phyloP scores from a whole-genome alignment of 1,284 basidiomycete species.

The Cutaneotrichosporon spelunceum region DNA sequence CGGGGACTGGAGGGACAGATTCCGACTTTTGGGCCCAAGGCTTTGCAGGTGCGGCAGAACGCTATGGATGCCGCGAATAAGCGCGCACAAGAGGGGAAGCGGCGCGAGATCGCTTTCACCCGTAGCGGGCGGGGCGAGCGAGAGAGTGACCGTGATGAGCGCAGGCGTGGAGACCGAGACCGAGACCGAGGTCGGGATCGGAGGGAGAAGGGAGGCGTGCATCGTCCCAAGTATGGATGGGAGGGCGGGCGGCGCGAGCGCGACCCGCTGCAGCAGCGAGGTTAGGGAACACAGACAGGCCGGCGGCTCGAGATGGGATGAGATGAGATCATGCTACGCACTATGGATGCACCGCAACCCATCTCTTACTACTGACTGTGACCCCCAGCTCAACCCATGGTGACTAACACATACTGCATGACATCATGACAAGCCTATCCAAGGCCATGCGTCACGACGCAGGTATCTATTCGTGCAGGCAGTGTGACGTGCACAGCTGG shows the following conservation, averaged over 20 bases:
- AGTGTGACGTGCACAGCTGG: conserved; percentile 3
- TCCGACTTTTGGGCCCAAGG: conserved; percentile 32
- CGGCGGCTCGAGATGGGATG: not conserved
- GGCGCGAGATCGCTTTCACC: conserved; percentile 61
- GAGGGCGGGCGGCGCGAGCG: conserved; percentile 8
- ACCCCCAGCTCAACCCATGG: no score
- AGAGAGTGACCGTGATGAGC: conserved; percentile 16
- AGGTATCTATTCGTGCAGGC: conserved; percentile 1
- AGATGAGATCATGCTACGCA: not conserved
- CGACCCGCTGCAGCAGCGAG: not conserved
- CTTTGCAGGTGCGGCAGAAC: conserved; percentile 57
- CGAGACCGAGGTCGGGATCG: conserved; percentile 21
- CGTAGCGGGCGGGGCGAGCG: conserved; percentile 19
- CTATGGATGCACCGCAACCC: no score
- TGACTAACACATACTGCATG: not conserved
- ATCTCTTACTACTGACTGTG: no score
- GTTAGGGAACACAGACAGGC: conserved; percentile 1
- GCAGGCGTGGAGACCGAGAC: conserved; percentile 14
- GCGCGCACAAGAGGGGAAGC: conserved; percentile 57
- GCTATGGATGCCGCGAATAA: conserved; percentile 60
- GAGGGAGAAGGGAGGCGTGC: conserved; percentile 8
- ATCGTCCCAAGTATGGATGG: conserved; percentile 2
- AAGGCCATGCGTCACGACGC: conserved; percentile 1
- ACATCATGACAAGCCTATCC: conserved; percentile 3
- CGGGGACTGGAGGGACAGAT: conserved; percentile 29